Percentiles rank a stretch among this genome's conserved stretches.
Conservation (phyloP, 345 rosid species). For the Euphorbia lathyris region DNA sequence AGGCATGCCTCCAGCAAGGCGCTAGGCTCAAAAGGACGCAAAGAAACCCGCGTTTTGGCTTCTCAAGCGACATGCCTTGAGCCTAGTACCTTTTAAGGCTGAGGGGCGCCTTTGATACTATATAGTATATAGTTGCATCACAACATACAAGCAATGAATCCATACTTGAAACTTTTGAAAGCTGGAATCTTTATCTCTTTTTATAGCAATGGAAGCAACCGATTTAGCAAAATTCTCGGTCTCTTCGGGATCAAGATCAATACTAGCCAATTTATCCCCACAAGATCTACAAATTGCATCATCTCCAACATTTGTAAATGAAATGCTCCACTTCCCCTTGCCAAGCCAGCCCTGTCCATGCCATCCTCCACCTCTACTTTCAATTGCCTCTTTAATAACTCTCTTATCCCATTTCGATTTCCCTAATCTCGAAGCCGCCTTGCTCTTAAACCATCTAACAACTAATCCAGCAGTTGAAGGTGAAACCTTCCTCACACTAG, state of each 20-base stretch:
- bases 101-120: too few relatives aligned
- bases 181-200: slow-evolving; percentile 49
- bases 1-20: too few relatives aligned
- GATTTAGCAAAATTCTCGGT: slow-evolving; percentile 60
- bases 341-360: slow-evolving; percentile 77
- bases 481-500: slow-evolving; percentile 46
- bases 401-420: slow-evolving; percentile 42
- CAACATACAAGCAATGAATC: slow-evolving; percentile 3
- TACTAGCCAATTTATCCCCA: slow-evolving; percentile 51
- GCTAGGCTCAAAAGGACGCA: too few relatives aligned
- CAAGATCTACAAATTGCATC: slow-evolving; percentile 58
- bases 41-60: too few relatives aligned
- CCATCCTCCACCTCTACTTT: slow-evolving; percentile 68
- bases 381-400: slow-evolving; percentile 35
- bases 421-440: slow-evolving; percentile 48
- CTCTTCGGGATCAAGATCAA: slow-evolving; percentile 62
- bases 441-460: slow-evolving; percentile 50
- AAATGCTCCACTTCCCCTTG: slow-evolving; percentile 53
- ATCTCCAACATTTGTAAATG: slow-evolving; percentile 32
- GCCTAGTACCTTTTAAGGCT: too few relatives aligned
- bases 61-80: too few relatives aligned
- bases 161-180: slow-evolving; percentile 66
- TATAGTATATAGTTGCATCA: too few relatives aligned
- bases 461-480: slow-evolving; percentile 46
- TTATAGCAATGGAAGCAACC: slow-evolving; percentile 55